These are phyloP conservation scores for Zygosaccharomyces bailii DNA, from an alignment of 805 yeast species.

Conservation along the genomic window DNA sequence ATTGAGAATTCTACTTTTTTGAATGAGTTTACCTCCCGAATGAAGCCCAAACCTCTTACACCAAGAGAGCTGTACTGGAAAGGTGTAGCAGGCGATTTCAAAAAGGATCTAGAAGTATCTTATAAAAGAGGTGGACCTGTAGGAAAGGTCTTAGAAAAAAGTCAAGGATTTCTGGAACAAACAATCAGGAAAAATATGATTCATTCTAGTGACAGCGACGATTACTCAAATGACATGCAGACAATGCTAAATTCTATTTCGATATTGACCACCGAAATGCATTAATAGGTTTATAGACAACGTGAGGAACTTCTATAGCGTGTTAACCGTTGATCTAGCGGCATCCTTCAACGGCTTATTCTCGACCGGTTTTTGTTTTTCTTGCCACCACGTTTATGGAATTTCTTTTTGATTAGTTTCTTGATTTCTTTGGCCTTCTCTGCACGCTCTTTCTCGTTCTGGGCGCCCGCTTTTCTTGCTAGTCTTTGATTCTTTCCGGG, in stretches of 20 bases:
- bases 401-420: conserved; percentile 33
- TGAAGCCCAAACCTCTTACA: conserved; percentile 13
- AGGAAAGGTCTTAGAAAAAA: conserved; percentile 30
- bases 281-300: conserved; percentile 1
- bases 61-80: conserved; percentile 31
- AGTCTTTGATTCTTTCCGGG: conserved; percentile 35
- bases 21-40: conserved; percentile 20
- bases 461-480: conserved; percentile 26
- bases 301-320: conserved; percentile 10
- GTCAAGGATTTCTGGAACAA: conserved; percentile 20
- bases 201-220: conserved; percentile 14
- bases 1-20: conserved; percentile 19
- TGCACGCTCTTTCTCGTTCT: conserved; percentile 26
- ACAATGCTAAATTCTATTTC: conserved; percentile 25
- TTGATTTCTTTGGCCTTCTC: conserved; percentile 23
- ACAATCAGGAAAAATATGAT: conserved; percentile 23
- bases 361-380: conserved; percentile 30
- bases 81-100: conserved; percentile 24
- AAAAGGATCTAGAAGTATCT: conserved; percentile 33
- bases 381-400: conserved; percentile 38
- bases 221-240: conserved; percentile 17
- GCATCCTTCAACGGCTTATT: conserved; percentile 23
- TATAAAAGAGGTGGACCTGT: conserved; percentile 37
- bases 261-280: conserved; percentile 12
- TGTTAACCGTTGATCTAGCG: conserved; percentile 16